Base-by-base conservation (phyloP, 495 filamentous ascomycete genomes). In the Hyaloscypha variabilis region DNA sequence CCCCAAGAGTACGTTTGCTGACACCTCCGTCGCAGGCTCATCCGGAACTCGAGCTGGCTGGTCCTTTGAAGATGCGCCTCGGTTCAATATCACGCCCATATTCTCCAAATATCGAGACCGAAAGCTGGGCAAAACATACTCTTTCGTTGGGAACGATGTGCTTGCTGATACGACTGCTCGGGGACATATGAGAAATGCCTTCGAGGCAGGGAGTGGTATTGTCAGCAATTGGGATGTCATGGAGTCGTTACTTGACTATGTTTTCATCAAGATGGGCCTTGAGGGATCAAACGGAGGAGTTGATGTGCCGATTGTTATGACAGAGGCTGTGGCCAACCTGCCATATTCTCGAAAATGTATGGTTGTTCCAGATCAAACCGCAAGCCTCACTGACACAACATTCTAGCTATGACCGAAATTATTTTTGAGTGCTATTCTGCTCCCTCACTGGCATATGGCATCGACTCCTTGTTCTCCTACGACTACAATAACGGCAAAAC, bases 141-240 rank as follows among this genome's bases (percentile, higher is more conserved):
- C 90, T 11, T 97, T 98, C 74, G 88, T 94, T 49, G 95, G 95
- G 54, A 87, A 88, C 62, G 94, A 99, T 79, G 90, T 95, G 67
- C 97, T 94, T 75, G 85, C 92, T 52, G 95, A 99, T 77, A 94
- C 94, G 25, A 97, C 93, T 1, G 92, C 96, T 13, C 83, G 92
- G 23, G 92, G 94, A 8, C 94, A 98, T 73, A 87, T 96, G 36
- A 88, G 92, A 67, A 91, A 92, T 77, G 89, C 92, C 0, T 99
- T 98, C 71, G 96, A 99, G 71, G 86, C 90, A 5, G 93, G 91
- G 24, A 91, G 86, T 51, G 94, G 93, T 62, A 90, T 99, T 30
- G 88, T 98, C 52, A 92, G 90, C 72, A 99, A 97, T 75, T 99
- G 96, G 91, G 95, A 99, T 74, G 93, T 92, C 19, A 90, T 97